Conservation (phyloP, 2,329 filamentous ascomycete genomes). For the Spiromastix sp. region DNA sequence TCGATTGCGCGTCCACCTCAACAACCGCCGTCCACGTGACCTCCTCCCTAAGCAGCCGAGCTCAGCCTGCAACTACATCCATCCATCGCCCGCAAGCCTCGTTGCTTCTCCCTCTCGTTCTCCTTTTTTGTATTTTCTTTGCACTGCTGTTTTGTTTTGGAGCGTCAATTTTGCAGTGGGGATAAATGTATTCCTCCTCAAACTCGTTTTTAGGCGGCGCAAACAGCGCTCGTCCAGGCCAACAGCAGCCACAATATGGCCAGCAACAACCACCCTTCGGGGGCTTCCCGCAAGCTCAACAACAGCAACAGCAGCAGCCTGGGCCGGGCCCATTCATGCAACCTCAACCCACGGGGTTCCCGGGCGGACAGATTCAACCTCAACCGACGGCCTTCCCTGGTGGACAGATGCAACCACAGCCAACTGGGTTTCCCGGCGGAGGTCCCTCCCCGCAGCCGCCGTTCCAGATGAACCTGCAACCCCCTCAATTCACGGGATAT, state of each 20-base stretch:
- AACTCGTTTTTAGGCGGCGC: slow-evolving; percentile 73
- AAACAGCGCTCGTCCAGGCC: slow-evolving; percentile 61
- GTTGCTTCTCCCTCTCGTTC: slow-evolving; percentile 12
- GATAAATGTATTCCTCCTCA: slow-evolving; percentile 86
- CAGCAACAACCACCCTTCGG: slow-evolving; percentile 42
- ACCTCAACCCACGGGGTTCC: slow-evolving; percentile 58
- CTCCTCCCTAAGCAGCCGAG: too few relatives aligned
- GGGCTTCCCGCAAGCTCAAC: slow-evolving; percentile 31
- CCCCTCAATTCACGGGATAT: too few relatives aligned
- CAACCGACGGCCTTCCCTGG: slow-evolving; percentile 22
- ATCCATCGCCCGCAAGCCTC: too few relatives aligned
- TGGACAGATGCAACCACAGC: slow-evolving; percentile 48
- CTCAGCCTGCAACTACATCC: too few relatives aligned
- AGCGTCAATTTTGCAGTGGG: neutral
- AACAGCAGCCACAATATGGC: slow-evolving; percentile 41
- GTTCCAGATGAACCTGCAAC: too few relatives aligned
- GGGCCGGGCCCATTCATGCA: slow-evolving; percentile 47
- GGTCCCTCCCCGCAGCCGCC: slow-evolving; percentile 37
- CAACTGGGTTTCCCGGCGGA: slow-evolving; percentile 51
- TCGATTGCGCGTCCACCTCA: too few relatives aligned
- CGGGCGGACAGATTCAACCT: slow-evolving; percentile 36
- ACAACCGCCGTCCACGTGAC: too few relatives aligned
- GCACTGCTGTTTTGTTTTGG: slow-evolving; percentile 15
- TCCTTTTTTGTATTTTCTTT: slow-evolving; percentile 16
- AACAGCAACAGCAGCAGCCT: slow-evolving; percentile 45